Percentiles rank a stretch among this genome's conserved stretches.
Evolutionary conservation across 495 filamentous ascomycete species (phyloP).

Genomic region (Annulohypoxylon stygium): DNA sequence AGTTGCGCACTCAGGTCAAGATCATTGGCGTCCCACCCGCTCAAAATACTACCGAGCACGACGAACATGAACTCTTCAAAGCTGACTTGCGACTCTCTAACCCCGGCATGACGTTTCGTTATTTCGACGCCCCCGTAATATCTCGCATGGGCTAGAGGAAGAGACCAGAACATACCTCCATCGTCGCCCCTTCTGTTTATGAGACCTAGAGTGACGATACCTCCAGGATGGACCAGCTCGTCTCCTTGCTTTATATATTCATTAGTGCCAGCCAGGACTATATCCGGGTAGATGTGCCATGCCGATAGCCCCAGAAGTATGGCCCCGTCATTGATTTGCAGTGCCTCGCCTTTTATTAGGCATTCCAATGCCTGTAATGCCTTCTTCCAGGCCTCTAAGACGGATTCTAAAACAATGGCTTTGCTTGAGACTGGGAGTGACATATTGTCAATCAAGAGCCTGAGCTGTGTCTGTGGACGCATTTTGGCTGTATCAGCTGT

Average conservation of each 20-base stretch:
- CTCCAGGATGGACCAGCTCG: neutral
- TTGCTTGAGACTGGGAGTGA: conserved; percentile 33
- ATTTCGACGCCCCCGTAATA: conserved; percentile 27
- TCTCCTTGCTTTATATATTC: neutral
- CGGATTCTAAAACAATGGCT: conserved; percentile 39
- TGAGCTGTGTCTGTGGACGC: conserved; percentile 36
- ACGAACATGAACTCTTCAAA: neutral
- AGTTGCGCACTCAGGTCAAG: neutral
- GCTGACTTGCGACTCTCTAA: neutral
- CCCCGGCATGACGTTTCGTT: neutral
- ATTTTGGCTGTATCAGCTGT: conserved; percentile 44
- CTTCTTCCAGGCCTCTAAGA: conserved; percentile 48
- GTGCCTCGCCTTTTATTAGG: conserved; percentile 42
- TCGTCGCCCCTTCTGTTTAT: neutral
- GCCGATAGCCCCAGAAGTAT: conserved; percentile 50
- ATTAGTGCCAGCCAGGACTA: conserved; percentile 31
- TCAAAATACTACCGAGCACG: neutral
- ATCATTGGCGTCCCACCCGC: neutral
- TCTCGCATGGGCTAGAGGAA: conserved; percentile 23
- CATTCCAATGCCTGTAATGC: conserved; percentile 46
- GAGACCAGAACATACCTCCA: conserved; percentile 24
- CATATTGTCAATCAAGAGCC: conserved; percentile 51
- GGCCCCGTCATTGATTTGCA: conserved; percentile 44
- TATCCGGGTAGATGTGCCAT: conserved; percentile 59
- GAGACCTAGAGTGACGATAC: conserved; percentile 26